Base-by-base conservation (phyloP, 2,329 filamentous ascomycete species). In the Aspergillus pseudotamarii region DNA sequence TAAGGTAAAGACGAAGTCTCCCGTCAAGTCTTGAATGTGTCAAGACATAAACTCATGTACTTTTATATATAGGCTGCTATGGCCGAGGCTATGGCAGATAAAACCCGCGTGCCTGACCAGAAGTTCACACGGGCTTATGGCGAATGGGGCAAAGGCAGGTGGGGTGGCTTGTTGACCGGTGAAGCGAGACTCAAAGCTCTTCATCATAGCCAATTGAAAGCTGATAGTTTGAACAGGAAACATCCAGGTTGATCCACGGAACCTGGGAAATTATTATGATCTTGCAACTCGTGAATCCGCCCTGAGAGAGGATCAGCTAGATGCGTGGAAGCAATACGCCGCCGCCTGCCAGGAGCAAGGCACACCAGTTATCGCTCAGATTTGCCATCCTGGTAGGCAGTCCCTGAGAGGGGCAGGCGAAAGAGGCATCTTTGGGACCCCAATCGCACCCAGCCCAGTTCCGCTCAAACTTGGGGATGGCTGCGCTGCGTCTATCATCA, bases 371-470 rank as follows among this genome's bases (percentile, higher is more conserved):
- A 73, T 79, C 30, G 75, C 77, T 19, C 76, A 79, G 65, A 67
- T 79, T 19, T 73, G 74, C 48, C 77, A 79, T 67, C 76, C 77
- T 3, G 76, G 77, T 1, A 60, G 76, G 21, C 78, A 79, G 73
- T 73, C 69, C 58, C 75, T 75, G 4, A 68, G 68, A 4, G 75
- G 74, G 3, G 74, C 75, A 19, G 76, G 76, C 4, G 26, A 59
- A 69, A 69, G 57, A 60, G 73, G 58, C 69, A 71, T 23, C 46
- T 61, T 23, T 70, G 73, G 43, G 23, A 61, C 61, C 6, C 28
- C 63, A 14, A 58, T 66, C 11, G 60, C 75, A n/a, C 75, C 72
- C 38, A 72, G 68, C 41, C 55, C 48, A 19, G 34, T 62, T 23
- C 58, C 62, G 0, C 10, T 66, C 12, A n/a, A 61, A 2, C 34